Base-by-base conservation (phyloP, 805 yeast genomes). In the Myxozyma melibiosi region DNA sequence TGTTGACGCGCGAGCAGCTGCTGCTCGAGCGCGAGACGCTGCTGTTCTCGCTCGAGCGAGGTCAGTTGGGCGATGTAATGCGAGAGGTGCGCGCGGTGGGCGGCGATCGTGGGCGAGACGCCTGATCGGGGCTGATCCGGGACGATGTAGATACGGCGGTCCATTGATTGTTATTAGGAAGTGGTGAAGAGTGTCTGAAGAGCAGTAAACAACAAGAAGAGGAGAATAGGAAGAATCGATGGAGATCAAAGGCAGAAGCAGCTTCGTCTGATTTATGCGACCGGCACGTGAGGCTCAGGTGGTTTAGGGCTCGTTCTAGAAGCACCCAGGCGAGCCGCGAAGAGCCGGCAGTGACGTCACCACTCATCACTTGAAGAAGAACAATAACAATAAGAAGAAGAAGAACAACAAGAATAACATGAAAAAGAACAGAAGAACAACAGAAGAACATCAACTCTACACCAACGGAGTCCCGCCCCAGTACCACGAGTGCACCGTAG, bases 1-100 rank as follows among this genome's bases (percentile, higher is more conserved):
- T 53, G 61, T 24, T 54, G 52, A 11, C 64, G 65, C 9, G 39
- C 48, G 14, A 65, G 53, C 16, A 54, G 57, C 24, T 49, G 54
- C 44, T 58, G 60, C 42, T 62, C 58, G 18, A 53, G 56, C 22
- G 56, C 59, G n/a, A 65, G 39, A 28, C 50, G 59, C 51, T 57
- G 65, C 53, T 65, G 66, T 33, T 65, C 66, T 16, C 51, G 55
- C 49, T 65, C 67, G 35, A 65, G 57, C n/a, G 63, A 65, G 16
- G 61, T 40, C 13, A 65, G 60, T 43, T 65, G 67, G 2, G 66
- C 41, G 30, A 65, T 42, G 46, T 62, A 61, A 33, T 63, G 67
- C 31, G 66, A 57, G 27, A 65, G 53, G 34, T 61, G 64, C 13
- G 54, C 55, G 13, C 63, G 56, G 37, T 64, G 67, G 25, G 55